phyloP scores from a whole-genome alignment of 1,139 yeast genomes.

The Candida sp. region DNA sequence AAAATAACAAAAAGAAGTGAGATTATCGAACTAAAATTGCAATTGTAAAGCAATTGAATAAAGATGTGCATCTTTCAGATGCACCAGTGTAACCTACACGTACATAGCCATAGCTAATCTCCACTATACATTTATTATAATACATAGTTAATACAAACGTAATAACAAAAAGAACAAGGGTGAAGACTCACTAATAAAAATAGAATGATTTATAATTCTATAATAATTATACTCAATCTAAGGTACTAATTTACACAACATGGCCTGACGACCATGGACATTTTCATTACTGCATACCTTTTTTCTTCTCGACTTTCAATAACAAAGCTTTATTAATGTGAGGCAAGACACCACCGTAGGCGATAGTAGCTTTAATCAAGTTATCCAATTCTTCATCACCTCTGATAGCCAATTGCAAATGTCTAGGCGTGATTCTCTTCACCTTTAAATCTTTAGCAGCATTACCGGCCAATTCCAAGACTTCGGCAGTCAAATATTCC shows the following conservation, averaged over 20 bases:
- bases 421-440: conserved; percentile 99
- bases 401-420: conserved; percentile 96
- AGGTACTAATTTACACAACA: neutral
- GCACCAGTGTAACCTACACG: too few relatives aligned
- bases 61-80: too few relatives aligned
- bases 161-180: neutral
- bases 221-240: too few relatives aligned
- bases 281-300: conserved; percentile 22
- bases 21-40: too few relatives aligned
- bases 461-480: conserved; percentile 97
- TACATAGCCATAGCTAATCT: neutral
- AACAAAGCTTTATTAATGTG: conserved; percentile 93
- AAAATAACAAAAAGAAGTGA: too few relatives aligned
- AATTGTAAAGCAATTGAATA: too few relatives aligned
- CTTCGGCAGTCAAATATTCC: conserved; percentile 98
- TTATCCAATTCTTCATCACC: conserved; percentile 99
- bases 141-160: conserved; percentile 2
- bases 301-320: conserved; percentile 89
- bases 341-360: conserved; percentile 98
- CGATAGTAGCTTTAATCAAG: conserved; percentile 95
- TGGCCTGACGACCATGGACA: too few relatives aligned
- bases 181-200: neutral
- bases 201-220: too few relatives aligned
- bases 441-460: conserved; percentile 99
- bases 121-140: conserved; percentile 3